Evolutionary conservation across 202 grass and related monocot species (phyloP).

Genomic region (Elaeis oleifera): DNA sequence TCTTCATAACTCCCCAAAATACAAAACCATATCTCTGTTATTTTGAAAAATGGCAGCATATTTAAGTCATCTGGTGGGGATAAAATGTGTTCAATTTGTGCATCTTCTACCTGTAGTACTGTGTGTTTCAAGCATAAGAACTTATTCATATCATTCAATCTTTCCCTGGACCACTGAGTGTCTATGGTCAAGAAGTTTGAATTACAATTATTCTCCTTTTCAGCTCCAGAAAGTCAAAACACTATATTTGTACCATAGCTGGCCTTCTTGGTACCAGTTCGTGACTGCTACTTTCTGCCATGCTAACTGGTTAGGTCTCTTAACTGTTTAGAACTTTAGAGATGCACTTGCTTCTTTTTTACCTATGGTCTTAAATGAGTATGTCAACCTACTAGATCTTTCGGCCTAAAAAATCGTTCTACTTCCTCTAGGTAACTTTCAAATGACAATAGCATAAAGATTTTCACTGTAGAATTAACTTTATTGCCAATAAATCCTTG

Average conservation of each 20-base stretch:
- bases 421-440: constrained; percentile 5
- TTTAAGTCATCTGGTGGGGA: too few species aligned
- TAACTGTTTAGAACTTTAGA: background rate
- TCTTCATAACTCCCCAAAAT: too few species aligned
- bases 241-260: constrained; percentile 76
- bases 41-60: too few species aligned
- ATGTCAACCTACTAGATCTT: background rate
- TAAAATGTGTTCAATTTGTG: too few species aligned
- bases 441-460: constrained; percentile 12
- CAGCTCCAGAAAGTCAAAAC: constrained; percentile 59
- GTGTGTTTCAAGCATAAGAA: background rate
- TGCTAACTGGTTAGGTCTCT: constrained; percentile 71
- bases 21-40: too few species aligned
- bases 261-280: constrained; percentile 83
- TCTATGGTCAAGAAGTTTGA: background rate
- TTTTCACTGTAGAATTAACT: constrained; percentile 20
- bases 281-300: constrained; percentile 94
- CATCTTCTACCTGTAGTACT: too few species aligned
- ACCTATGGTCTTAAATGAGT: background rate
- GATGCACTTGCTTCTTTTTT: constrained; percentile 7
- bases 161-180: background rate
- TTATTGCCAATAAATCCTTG: constrained; percentile 14
- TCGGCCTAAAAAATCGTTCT: background rate
- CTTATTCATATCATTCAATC: background rate
- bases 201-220: constrained; percentile 27